Conservation (phyloP, 2,329 filamentous ascomycete genomes). For the Pyrenochaeta sp. region DNA sequence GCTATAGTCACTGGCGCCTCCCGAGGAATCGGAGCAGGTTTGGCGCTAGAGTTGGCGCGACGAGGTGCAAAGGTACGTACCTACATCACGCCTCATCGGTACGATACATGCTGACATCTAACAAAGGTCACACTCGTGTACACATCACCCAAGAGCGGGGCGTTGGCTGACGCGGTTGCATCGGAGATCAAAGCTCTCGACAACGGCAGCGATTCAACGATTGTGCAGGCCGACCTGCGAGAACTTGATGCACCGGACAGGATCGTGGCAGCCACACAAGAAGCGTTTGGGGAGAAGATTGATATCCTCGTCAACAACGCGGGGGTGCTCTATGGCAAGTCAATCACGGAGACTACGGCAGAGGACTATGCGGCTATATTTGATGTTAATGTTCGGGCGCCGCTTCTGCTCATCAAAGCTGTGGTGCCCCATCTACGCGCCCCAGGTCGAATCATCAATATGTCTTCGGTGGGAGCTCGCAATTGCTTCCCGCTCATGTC, state of each 20-base stretch:
- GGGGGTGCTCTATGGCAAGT: slow-evolving; percentile 36
- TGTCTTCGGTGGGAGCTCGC: slow-evolving; percentile 63
- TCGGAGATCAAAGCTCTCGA: slow-evolving; percentile 43
- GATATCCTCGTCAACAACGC: slow-evolving; percentile 57
- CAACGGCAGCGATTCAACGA: slow-evolving; percentile 47
- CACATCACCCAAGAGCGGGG: slow-evolving; percentile 49
- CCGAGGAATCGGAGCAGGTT: slow-evolving; percentile 58
- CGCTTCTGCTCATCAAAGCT: slow-evolving; percentile 62
- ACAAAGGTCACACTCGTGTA: slow-evolving; percentile 53
- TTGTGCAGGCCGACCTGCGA: slow-evolving; percentile 52
- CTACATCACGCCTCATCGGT: not conserved
- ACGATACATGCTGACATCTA: slow-evolving; percentile 8
- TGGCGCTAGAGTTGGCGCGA: slow-evolving; percentile 58
- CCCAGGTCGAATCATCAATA: slow-evolving; percentile 64
- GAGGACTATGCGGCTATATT: slow-evolving; percentile 64
- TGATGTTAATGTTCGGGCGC: slow-evolving; percentile 64
- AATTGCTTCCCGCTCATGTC: slow-evolving; percentile 55
- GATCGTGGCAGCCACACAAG: slow-evolving; percentile 47
- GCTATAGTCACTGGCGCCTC: slow-evolving; percentile 60
- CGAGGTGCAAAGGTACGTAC: slow-evolving; percentile 54
- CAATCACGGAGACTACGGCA: slow-evolving; percentile 45
- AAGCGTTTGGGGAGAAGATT: slow-evolving; percentile 49
- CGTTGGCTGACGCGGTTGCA: slow-evolving; percentile 43
- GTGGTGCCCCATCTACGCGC: slow-evolving; percentile 59
- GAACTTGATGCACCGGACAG: slow-evolving; percentile 42